Evolutionary conservation across 805 yeast species (phyloP), one percentile per base, ranked within the genome.

Genomic region (Suhomyces emberorum): DNA sequence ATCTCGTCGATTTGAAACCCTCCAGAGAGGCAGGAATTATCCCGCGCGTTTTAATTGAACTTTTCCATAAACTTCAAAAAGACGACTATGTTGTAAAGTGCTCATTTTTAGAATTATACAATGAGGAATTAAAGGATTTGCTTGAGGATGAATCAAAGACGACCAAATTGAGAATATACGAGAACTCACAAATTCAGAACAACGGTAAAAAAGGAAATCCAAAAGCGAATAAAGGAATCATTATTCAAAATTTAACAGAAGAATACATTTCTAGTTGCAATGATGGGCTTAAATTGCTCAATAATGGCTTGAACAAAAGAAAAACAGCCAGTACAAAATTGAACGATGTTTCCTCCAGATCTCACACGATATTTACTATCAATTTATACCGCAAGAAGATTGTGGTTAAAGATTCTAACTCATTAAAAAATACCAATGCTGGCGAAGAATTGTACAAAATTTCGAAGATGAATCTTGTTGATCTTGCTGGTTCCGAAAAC

Each of bases 401-500:
- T 5, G n/a, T n/a, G 11, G 33, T 11, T 10, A 15, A 15, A 6
- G 27, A 24, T 8, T 7, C n/a, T 10, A n/a, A n/a, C n/a, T n/a
- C n/a, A n/a, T n/a, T n/a, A n/a, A 30, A 25, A 4, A 4, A 20
- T 4, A 18, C 34, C 7, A 9, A 15, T 3, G 27, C 29, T 43
- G 44, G 29, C 12, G 38, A 33, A n/a, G 42, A 39, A 3, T 46
- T 35, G 28, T 57, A 38, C 45, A 52, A 65, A 2, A 70, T 74
- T 2, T 81, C 88, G 4, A 87, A 86, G 51, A 72, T 87, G 55
- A 87, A 88, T 53, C 64, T 88, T 15, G 98, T 91, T 4, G 98
- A 91, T 63, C 69, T 91, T 45, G 98, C 98, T 0, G 98, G 98
- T 0, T 85, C 95, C 4, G 98, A 91, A 57, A 89, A 89, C 55